These are phyloP conservation scores for Solanum appendiculatum DNA, from an alignment of 257 asterid genomes.

Conservation along the genomic window DNA sequence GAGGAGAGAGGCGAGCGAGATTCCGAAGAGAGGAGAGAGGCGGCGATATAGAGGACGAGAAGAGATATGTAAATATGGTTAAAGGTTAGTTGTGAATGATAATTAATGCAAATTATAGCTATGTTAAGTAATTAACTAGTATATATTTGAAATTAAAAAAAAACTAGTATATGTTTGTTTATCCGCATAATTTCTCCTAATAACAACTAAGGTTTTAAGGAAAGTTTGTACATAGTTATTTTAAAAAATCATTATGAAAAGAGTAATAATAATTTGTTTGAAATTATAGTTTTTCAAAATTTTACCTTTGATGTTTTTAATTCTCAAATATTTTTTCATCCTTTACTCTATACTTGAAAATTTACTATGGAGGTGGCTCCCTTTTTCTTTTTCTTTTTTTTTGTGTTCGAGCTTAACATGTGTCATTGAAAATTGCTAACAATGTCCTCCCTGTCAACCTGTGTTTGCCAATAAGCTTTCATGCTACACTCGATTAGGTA, in stretches of 20 bases:
- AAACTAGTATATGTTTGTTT: no score
- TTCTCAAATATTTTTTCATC: neutral
- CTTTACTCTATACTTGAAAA: neutral
- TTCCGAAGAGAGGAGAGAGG: no score
- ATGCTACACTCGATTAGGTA: neutral
- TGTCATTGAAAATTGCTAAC: neutral
- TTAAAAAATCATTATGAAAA: neutral
- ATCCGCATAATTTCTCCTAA: no score
- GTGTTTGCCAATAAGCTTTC: neutral
- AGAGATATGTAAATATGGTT: no score
- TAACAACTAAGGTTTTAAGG: neutral
- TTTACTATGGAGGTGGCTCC: neutral
- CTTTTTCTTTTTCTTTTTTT: neutral
- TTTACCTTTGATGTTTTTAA: neutral
- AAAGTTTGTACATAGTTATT: neutral
- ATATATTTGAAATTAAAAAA: no score
- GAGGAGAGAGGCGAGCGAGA: no score
- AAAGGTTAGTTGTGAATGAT: no score
- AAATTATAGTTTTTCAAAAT: neutral
- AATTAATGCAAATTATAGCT: no score
- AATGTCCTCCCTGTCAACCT: neutral
- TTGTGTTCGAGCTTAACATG: neutral
- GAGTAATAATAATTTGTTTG: neutral
- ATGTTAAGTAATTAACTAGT: no score
- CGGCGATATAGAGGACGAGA: no score